Conservation (phyloP, 768 basidiomycete genomes). For the Hericium rajendrae region DNA sequence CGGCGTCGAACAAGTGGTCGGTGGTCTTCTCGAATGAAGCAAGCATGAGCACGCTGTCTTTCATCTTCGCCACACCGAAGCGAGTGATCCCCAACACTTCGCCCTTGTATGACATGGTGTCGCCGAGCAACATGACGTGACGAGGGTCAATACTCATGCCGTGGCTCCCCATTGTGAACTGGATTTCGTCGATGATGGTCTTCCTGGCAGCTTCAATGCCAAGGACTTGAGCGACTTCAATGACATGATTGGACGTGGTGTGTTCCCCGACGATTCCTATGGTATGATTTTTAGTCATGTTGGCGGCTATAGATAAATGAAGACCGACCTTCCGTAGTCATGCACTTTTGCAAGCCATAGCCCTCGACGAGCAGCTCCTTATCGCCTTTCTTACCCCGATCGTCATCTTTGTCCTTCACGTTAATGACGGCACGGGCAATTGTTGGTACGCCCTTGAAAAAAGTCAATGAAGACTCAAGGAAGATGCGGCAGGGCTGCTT, state of each 20-base stretch:
- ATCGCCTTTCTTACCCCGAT: conserved; percentile 72
- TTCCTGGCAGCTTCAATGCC: conserved; percentile 94
- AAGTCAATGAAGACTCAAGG: neutral
- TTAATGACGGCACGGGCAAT: conserved; percentile 94
- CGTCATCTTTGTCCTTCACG: conserved; percentile 82
- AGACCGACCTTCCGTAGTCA: conserved; percentile 83
- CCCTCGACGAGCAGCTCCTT: conserved; percentile 95
- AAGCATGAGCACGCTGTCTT: conserved; percentile 97
- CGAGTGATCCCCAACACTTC: conserved; percentile 97
- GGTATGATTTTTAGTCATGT: neutral
- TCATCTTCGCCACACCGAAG: conserved; percentile 99
- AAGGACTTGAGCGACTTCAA: conserved; percentile 90
- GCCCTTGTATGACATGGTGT: conserved; percentile 99
- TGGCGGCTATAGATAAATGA: neutral
- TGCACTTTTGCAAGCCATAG: conserved; percentile 92
- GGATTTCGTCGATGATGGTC: conserved; percentile 95
- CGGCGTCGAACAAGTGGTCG: conserved; percentile 96
- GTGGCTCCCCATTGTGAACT: conserved; percentile 94
- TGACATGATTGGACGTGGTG: conserved; percentile 94
- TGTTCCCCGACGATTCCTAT: conserved; percentile 85
- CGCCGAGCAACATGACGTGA: conserved; percentile 96
- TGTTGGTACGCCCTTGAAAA: conserved; percentile 64
- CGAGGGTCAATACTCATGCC: conserved; percentile 98
- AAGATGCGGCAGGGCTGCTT: neutral
- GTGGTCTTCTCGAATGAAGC: conserved; percentile 99